These are phyloP conservation scores for Yamadazyma buinensis DNA, from an alignment of 1,139 yeast species.

Conservation along the genomic window DNA sequence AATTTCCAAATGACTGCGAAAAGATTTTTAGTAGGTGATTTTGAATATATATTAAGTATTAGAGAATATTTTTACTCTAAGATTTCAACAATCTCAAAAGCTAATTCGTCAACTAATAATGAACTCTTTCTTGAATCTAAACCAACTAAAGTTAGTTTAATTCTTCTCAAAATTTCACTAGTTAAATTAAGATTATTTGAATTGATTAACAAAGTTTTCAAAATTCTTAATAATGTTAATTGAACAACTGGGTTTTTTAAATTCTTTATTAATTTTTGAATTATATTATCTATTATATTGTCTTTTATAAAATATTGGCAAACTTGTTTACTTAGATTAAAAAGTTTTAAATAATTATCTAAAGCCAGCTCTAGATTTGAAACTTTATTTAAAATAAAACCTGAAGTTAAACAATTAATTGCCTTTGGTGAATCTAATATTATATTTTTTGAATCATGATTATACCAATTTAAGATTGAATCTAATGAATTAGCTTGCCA, in stretches of 20 bases:
- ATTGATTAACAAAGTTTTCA: constrained; percentile 20
- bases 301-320: constrained; percentile 23
- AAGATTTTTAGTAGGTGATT: not conserved
- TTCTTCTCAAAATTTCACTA: constrained; percentile 3
- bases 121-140: constrained; percentile 25
- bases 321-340: constrained; percentile 20
- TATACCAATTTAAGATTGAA: constrained; percentile 44
- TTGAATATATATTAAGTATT: not conserved
- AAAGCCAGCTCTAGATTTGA: constrained; percentile 41
- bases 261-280: constrained; percentile 23
- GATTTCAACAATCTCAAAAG: constrained; percentile 20
- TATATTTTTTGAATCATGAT: constrained; percentile 23
- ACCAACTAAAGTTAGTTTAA: constrained; percentile 12
- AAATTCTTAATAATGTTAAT: constrained; percentile 30
- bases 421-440: constrained; percentile 27
- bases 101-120: constrained; percentile 36
- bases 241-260: constrained; percentile 36
- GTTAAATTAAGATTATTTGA: not conserved
- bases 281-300: constrained; percentile 25
- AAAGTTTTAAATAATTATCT: constrained; percentile 35
- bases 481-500: constrained; percentile 73
- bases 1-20: constrained; percentile 3
- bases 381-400: constrained; percentile 37
- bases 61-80: not conserved
- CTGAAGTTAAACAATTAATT: constrained; percentile 31